Evolutionary conservation across 1,284 basidiomycete genomes (phyloP).

Genomic region (Ganoderma lingzhi): DNA sequence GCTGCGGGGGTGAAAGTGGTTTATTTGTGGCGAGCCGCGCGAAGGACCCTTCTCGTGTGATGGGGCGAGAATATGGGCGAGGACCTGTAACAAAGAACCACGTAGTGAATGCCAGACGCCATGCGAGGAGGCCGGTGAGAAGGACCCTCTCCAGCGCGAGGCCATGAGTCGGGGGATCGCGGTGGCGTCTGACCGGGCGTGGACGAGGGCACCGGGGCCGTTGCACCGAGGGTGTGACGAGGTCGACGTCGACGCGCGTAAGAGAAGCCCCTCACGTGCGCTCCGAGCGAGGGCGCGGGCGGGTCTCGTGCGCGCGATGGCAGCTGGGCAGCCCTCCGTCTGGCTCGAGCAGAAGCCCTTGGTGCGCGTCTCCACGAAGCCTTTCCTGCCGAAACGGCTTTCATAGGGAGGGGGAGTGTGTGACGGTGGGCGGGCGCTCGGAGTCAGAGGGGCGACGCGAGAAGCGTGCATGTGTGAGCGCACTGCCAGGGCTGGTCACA

Average conservation of each 20-base stretch:
- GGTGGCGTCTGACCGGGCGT: conserved; percentile 6
- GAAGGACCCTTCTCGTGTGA: neutral
- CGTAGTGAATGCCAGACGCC: neutral
- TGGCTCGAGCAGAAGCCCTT: conserved; percentile 1
- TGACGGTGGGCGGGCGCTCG: conserved; percentile 2
- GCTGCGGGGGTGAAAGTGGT: conserved; percentile 3
- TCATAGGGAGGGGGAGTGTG: neutral
- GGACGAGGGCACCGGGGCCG: conserved; percentile 6
- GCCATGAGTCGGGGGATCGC: neutral
- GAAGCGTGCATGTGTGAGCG: neutral
- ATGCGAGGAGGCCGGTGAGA: neutral
- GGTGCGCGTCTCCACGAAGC: neutral
- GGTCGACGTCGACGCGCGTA: conserved; percentile 20
- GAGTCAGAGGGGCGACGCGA: neutral
- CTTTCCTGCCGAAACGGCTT: neutral
- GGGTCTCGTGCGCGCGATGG: conserved; percentile 7
- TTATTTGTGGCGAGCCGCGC: conserved; percentile 3
- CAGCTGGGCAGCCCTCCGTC: conserved; percentile 9
- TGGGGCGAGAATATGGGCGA: neutral
- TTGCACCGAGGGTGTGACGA: conserved; percentile 13
- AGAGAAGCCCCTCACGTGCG: conserved; percentile 25
- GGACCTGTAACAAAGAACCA: neutral
- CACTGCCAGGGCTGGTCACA: conserved; percentile 1
- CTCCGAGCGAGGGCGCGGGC: conserved; percentile 12
- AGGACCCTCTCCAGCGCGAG: neutral